Percentiles rank a stretch among this genome's conserved stretches.
phyloP scores from a whole-genome alignment of 352 stramenopile species.

The Blastocystis sp. region DNA sequence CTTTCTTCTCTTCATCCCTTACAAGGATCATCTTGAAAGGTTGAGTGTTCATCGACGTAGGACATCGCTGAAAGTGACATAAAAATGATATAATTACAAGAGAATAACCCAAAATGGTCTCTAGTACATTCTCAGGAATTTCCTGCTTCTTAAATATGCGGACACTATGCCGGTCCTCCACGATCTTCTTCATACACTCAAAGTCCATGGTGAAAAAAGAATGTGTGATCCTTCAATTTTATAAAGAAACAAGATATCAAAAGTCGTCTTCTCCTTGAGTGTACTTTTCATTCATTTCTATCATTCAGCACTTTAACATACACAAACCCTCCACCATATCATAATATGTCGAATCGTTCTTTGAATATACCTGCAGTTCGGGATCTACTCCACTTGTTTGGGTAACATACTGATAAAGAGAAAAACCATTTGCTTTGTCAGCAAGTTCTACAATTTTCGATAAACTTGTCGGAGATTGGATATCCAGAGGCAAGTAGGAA shows the following conservation, averaged over 20 bases:
- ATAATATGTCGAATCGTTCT: conserved; percentile 3
- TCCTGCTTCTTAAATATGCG: conserved; percentile 17
- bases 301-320: not conserved
- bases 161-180: conserved; percentile 54
- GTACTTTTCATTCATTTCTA: conserved; percentile 66
- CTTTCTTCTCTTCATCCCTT: conserved; percentile 47
- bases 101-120: conserved; percentile 56
- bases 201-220: conserved; percentile 9
- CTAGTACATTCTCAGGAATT: conserved; percentile 19
- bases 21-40: conserved; percentile 58
- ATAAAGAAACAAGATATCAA: conserved; percentile 22
- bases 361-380: conserved; percentile 26
- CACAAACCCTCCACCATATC: conserved; percentile 27
- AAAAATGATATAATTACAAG: not conserved
- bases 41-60: conserved; percentile 58
- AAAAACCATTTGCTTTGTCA: conserved; percentile 64
- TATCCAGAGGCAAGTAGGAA: conserved; percentile 48
- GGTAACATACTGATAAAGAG: not conserved
- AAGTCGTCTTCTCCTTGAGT: conserved; percentile 30
- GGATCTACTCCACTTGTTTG: not conserved
- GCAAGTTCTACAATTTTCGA: conserved; percentile 45
- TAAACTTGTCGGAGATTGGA: conserved; percentile 47
- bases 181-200: conserved; percentile 32
- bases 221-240: not conserved
- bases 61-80: conserved; percentile 6